These are phyloP conservation scores for Hyaloraphidium curvatum DNA, from an alignment of 192 early-diverging fungal species.

Conservation along the genomic window DNA sequence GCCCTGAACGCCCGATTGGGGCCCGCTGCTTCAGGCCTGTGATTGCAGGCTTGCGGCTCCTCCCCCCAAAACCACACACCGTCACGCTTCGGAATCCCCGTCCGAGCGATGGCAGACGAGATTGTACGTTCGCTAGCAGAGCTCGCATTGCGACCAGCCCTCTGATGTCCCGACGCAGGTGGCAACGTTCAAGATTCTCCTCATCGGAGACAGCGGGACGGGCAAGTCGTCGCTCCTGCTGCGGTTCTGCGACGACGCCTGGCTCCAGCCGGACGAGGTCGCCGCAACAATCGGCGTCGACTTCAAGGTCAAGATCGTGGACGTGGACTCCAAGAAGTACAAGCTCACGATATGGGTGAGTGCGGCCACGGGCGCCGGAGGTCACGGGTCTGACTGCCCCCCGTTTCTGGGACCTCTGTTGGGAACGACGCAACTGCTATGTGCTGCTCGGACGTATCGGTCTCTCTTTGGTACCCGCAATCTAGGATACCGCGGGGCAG, in stretches of 20 bases:
- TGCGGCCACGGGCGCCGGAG: not conserved
- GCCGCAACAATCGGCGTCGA: slow-evolving; percentile 86
- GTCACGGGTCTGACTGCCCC: not conserved
- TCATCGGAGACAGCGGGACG: slow-evolving; percentile 89
- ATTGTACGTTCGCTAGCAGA: too few relatives aligned
- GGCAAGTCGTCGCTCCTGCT: slow-evolving; percentile 87
- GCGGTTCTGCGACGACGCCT: slow-evolving; percentile 86
- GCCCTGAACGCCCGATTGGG: too few relatives aligned
- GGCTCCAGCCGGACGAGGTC: slow-evolving; percentile 77
- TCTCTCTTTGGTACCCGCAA: not conserved
- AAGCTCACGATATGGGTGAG: slow-evolving; percentile 91
- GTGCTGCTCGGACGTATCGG: not conserved
- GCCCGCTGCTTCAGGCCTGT: too few relatives aligned
- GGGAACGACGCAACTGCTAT: not conserved
- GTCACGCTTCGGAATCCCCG: too few relatives aligned
- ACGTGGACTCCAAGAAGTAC: slow-evolving; percentile 67
- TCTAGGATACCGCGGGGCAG: slow-evolving; percentile 94
- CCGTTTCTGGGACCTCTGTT: not conserved
- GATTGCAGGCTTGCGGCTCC: too few relatives aligned
- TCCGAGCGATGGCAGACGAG: too few relatives aligned
- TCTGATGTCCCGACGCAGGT: too few relatives aligned
- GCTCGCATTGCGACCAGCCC: too few relatives aligned
- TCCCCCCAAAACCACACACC: too few relatives aligned
- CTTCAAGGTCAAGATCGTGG: slow-evolving; percentile 86
- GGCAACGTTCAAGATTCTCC: slow-evolving; percentile 83